Conservation (phyloP, 176 grass and related monocot genomes). For the Urochloa ruziziensis region DNA sequence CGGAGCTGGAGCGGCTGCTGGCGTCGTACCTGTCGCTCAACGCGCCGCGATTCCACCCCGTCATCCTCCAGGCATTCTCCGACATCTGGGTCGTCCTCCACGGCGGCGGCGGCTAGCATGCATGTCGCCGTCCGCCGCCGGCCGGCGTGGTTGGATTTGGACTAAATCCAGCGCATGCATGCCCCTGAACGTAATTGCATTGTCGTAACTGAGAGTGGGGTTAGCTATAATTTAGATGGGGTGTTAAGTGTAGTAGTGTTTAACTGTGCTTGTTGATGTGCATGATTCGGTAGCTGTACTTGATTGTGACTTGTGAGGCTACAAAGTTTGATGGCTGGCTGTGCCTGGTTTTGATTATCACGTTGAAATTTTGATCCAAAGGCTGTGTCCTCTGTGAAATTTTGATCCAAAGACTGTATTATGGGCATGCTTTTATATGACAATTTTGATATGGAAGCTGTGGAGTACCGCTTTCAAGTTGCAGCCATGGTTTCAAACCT, state of each 20-base stretch:
- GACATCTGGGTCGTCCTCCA: constrained; percentile 88
- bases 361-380: not conserved
- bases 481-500: no score
- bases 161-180: no score
- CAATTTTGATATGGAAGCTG: no score
- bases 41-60: constrained; percentile 66
- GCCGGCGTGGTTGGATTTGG: not conserved
- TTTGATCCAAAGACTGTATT: not conserved
- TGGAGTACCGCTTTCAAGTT: no score
- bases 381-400: not conserved
- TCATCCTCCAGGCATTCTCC: constrained; percentile 96
- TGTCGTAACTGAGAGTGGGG: not conserved
- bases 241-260: not conserved
- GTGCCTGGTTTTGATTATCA: not conserved
- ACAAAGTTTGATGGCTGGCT: not conserved
- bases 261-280: not conserved
- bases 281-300: not conserved
- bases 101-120: constrained; percentile 13
- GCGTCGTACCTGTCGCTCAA: constrained; percentile 89
- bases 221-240: no score
- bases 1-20: constrained; percentile 82
- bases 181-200: not conserved
- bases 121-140: not conserved
- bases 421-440: not conserved
- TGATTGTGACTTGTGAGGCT: not conserved